Percentiles rank a stretch among this genome's conserved stretches.
phyloP scores from a whole-genome alignment of 1,284 basidiomycete genomes.

The Sanghuangporus sanghuang region DNA sequence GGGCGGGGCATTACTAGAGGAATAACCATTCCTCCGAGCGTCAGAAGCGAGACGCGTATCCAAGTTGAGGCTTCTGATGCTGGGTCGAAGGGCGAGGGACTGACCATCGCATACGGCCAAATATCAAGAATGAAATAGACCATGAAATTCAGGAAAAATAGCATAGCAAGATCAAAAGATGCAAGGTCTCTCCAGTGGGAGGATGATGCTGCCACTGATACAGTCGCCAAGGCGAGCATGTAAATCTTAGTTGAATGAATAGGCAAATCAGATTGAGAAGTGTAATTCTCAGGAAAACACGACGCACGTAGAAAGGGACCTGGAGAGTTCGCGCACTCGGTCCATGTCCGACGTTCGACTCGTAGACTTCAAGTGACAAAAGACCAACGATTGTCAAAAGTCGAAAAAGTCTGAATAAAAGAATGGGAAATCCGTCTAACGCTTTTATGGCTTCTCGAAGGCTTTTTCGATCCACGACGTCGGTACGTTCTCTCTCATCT shows the following conservation, averaged over 20 bases:
- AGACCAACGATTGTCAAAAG: constrained; percentile 1
- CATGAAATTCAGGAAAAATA: constrained; percentile 36
- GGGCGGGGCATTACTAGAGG: constrained; percentile 42
- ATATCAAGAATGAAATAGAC: constrained; percentile 48
- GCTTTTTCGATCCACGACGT: neutral
- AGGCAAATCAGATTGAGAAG: no score
- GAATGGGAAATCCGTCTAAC: constrained; percentile 5
- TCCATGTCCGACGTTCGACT: constrained; percentile 1
- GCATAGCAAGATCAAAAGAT: constrained; percentile 24
- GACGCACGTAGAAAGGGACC: constrained; percentile 11
- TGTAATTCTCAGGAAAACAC: neutral
- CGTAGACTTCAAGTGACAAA: constrained; percentile 9
- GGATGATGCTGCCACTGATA: constrained; percentile 19
- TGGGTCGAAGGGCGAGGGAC: constrained; percentile 36
- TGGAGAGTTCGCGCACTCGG: neutral
- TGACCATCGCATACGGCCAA: constrained; percentile 41
- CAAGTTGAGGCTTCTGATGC: constrained; percentile 32
- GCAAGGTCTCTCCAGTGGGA: constrained; percentile 10
- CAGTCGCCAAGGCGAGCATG: constrained; percentile 22
- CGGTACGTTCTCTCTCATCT: neutral
- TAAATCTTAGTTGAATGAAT: neutral
- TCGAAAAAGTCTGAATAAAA: constrained; percentile 7
- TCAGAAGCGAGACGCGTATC: constrained; percentile 35
- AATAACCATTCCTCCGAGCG: constrained; percentile 35
- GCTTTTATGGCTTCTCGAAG: neutral